Percentiles rank a stretch among this genome's conserved stretches.
These are phyloP conservation scores for Rhizopus sp. DNA, from an alignment of 371 early-diverging fungal genomes.

Conservation along the genomic window DNA sequence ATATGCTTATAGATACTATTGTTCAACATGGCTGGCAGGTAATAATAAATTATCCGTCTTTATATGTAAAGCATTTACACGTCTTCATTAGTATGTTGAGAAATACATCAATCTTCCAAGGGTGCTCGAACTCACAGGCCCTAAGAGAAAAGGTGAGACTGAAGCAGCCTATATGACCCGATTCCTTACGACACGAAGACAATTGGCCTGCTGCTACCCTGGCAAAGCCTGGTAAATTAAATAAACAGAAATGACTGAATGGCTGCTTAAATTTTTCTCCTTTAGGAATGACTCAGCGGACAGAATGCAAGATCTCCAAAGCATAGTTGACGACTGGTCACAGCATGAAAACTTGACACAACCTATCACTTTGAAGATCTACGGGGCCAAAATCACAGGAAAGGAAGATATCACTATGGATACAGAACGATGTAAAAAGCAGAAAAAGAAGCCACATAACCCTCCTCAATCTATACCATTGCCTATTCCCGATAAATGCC, in stretches of 20 bases:
- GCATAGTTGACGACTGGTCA: conserved; percentile 35
- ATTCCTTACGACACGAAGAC: conserved; percentile 45
- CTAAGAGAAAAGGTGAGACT: conserved; percentile 21
- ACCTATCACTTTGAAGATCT: conserved; percentile 30
- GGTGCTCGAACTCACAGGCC: conserved; percentile 46
- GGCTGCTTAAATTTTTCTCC: background rate
- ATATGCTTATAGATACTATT: conserved; percentile 40
- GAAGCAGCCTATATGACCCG: conserved; percentile 42
- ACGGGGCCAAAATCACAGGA: conserved; percentile 40
- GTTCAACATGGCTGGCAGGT: conserved; percentile 58
- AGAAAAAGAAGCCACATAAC: conserved; percentile 3
- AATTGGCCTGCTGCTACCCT: conserved; percentile 49
- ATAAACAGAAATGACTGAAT: background rate
- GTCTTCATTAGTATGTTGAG: conserved; percentile 42
- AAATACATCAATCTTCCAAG: conserved; percentile 44
- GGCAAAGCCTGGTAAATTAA: conserved; percentile 42
- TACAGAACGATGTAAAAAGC: conserved; percentile 24
- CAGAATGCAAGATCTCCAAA: conserved; percentile 42
- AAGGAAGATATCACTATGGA: conserved; percentile 36
- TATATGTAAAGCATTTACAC: background rate
- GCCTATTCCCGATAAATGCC: conserved; percentile 43
- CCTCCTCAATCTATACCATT: conserved; percentile 18
- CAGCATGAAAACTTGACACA: conserved; percentile 35
- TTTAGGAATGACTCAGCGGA: conserved; percentile 46
- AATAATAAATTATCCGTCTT: conserved; percentile 1